A percentile compares a stretch with the other conserved stretches of the same genome.
phyloP scores from a whole-genome alignment of 208 protist species.

The Blastocrithidia nonstop region DNA sequence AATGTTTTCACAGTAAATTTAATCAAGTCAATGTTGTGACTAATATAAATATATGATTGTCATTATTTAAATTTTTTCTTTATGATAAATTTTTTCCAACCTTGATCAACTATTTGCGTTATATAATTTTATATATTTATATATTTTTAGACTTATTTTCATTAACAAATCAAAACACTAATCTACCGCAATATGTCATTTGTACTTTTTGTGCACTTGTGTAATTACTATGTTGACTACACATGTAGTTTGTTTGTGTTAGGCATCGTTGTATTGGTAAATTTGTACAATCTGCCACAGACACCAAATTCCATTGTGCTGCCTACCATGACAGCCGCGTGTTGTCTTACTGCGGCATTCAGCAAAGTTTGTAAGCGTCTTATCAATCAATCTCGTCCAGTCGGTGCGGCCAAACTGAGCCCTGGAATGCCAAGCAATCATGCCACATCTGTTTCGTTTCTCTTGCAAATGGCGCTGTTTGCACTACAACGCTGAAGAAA shows the following conservation, averaged over 20 bases:
- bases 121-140: background rate
- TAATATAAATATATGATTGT: background rate
- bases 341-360: conserved; percentile 16
- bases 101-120: background rate
- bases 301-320: conserved; percentile 13
- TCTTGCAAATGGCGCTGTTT: conserved; percentile 10
- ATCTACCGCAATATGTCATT: too few species aligned
- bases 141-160: background rate
- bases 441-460: conserved; percentile 27
- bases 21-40: too few species aligned
- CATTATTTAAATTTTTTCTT: background rate
- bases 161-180: too few species aligned
- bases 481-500: conserved; percentile 7
- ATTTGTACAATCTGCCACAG: conserved; percentile 14
- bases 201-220: background rate
- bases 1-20: too few species aligned
- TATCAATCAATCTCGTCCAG: conserved; percentile 27
- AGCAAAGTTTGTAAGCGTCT: conserved; percentile 31
- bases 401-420: conserved; percentile 23
- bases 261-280: conserved; percentile 12
- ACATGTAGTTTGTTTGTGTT: conserved; percentile 21
- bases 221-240: conserved; percentile 13
- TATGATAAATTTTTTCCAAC: background rate
- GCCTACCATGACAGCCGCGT: conserved; percentile 18
- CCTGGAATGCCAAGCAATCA: conserved; percentile 63